These are phyloP conservation scores for Phytophthora nicotianae DNA, from an alignment of 352 stramenopile species.

Conservation along the genomic window DNA sequence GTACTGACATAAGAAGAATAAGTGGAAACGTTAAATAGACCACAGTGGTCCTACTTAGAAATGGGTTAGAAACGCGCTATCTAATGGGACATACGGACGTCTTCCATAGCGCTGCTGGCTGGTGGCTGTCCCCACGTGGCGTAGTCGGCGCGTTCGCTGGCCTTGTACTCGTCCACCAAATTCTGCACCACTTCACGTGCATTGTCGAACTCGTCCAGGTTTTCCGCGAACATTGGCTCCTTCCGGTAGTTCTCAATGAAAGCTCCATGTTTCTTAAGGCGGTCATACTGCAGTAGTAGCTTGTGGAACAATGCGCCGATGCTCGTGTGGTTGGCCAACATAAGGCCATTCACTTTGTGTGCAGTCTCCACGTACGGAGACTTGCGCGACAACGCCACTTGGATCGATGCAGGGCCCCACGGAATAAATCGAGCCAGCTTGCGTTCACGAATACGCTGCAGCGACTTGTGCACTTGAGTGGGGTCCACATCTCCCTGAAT, in stretches of 20 bases:
- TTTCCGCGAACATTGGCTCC: conserved; percentile 96
- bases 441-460: conserved; percentile 98
- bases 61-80: conserved; percentile 3
- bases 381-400: conserved; percentile 98
- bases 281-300: conserved; percentile 96
- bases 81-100: conserved; percentile 56
- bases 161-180: conserved; percentile 87
- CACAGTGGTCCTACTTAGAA: conserved; percentile 25
- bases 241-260: conserved; percentile 99
- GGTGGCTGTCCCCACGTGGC: conserved; percentile 67
- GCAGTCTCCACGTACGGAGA: conserved; percentile 96
- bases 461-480: conserved; percentile 98
- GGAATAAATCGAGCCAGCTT: conserved; percentile 98
- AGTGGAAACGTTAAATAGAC: conserved; percentile 46
- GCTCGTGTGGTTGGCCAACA: conserved; percentile 99
- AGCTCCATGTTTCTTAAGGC: conserved; percentile 96
- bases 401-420: conserved; percentile 98
- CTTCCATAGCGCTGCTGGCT: conserved; percentile 37
- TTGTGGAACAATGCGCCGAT: conserved; percentile 93
- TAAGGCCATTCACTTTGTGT: conserved; percentile 98
- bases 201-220: conserved; percentile 86
- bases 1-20: conserved; percentile 50
- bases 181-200: conserved; percentile 86
- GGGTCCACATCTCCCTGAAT: conserved; percentile 99
- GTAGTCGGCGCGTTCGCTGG: conserved; percentile 81